Conservation (phyloP, 1,139 yeast species). For the Magnusiomyces tetraspermus region DNA sequence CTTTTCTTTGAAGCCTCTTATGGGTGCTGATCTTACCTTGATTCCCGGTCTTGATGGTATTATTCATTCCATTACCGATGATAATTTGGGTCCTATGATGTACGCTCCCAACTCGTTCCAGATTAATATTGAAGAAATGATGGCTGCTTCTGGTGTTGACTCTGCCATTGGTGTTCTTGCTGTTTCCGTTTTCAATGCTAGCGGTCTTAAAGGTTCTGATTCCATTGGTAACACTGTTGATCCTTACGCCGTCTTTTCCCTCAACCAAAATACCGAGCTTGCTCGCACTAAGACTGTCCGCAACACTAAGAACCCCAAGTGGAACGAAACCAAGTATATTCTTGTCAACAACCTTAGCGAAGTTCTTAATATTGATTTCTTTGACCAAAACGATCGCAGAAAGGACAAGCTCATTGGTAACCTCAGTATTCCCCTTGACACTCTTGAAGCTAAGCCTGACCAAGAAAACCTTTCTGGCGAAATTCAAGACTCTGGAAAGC, state of each 20-base stretch:
- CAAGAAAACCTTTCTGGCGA: conserved; percentile 46
- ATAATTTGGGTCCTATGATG: conserved; percentile 82
- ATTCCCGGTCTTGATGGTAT: conserved; percentile 80
- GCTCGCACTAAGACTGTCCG: conserved; percentile 59
- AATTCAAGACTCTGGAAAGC: conserved; percentile 65
- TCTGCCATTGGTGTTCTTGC: conserved; percentile 82
- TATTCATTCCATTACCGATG: conserved; percentile 73
- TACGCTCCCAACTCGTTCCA: conserved; percentile 88
- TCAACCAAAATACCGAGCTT: conserved; percentile 40
- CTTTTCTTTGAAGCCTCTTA: conserved; percentile 52
- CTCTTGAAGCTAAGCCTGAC: conserved; percentile 45
- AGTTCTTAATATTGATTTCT: conserved; percentile 58
- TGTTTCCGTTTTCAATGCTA: conserved; percentile 57
- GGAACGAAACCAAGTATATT: conserved; percentile 72
- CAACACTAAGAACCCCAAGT: conserved; percentile 62
- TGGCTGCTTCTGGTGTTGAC: conserved; percentile 73
- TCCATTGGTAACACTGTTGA: conserved; percentile 71
- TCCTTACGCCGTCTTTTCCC: conserved; percentile 62
- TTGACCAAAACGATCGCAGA: conserved; percentile 68
- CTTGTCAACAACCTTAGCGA: conserved; percentile 71
- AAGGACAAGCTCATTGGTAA: conserved; percentile 78
- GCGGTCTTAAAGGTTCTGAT: conserved; percentile 57
- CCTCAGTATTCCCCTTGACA: conserved; percentile 63
- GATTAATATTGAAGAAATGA: conserved; percentile 78
- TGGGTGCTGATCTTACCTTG: conserved; percentile 81